phyloP scores from a whole-genome alignment of 768 basidiomycete genomes.

The Russula emetica region DNA sequence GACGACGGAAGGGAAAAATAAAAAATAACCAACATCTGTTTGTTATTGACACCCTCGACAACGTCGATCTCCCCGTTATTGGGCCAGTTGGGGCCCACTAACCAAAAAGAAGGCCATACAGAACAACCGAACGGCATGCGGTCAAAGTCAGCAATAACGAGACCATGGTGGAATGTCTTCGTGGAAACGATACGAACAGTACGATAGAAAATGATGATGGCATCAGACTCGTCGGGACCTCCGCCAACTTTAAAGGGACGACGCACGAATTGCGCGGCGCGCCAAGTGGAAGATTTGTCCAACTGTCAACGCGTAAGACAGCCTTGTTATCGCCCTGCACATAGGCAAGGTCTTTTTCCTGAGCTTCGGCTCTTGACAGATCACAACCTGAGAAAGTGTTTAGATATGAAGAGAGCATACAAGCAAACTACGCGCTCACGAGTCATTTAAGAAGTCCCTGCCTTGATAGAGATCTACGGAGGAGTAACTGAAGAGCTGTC shows the following conservation, averaged over 20 bases:
- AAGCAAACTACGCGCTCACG: not conserved
- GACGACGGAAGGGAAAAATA: not conserved
- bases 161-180: not conserved
- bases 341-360: not conserved
- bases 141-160: not conserved
- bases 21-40: not conserved
- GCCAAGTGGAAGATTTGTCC: slow-evolving; percentile 2
- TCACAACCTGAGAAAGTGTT: not conserved
- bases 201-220: not conserved
- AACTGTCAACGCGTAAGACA: not conserved
- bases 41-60: slow-evolving; percentile 24
- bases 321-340: not conserved
- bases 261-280: slow-evolving; percentile 20
- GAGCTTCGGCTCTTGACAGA: not conserved
- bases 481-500: not conserved
- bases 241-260: no score
- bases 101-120: not conserved
- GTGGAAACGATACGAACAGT: not conserved
- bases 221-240: not conserved
- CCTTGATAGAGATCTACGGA: slow-evolving; percentile 5
- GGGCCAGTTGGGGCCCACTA: not conserved
- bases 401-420: not conserved
- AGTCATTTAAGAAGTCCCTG: not conserved
- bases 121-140: slow-evolving; percentile 18
- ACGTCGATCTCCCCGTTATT: slow-evolving; percentile 35